Base-by-base conservation (phyloP, 2,329 filamentous ascomycete genomes). In the Mariannaea elegans region DNA sequence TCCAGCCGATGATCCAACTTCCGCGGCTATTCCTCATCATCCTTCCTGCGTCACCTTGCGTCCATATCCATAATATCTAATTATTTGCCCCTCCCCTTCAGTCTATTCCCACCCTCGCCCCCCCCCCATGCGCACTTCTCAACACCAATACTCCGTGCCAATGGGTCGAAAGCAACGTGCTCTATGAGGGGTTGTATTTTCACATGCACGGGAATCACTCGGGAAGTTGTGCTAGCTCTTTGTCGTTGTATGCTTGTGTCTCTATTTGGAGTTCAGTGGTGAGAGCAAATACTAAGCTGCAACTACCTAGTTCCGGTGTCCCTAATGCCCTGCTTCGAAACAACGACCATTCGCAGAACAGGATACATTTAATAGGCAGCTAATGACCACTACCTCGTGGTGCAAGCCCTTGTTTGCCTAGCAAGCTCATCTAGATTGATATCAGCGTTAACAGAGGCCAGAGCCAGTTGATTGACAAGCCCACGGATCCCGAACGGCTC, bases 11-110 rank as follows among this genome's bases (percentile, higher is more conserved):
- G 51, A 45, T 32, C 52, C 27, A 47, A 45, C 56, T 53, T 57
- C 67, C 67, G 65, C 59, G 67, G 67, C 53, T 70, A 70, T 65
- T 59, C 52, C 59, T 64, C 44, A 56, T n/a, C 39, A 52, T 21
- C 32, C 7, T 36, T 42, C 29, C 44, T 57, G 55, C 57, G 63
- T 64, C 63, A 61, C 59, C 39, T 44, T 31, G 38, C 50, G 52
- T 39, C 39, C 39, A 46, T 54, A 54, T 47, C 38, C 50, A 52
- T 62, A 52, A 56, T 54, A 24, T 38, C 39, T 48, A 27, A 27
- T 27, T 16, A 45, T 44, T 24, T 38, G 38, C 52, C 52, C 53
- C 36, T 41, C 54, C 39, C 42, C 24, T 19, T 34, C 45, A 46
- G 53, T 56, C 53, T 19, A 32, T 23, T 53, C 56, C 42, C 56